Evolutionary conservation across 2,329 filamentous ascomycete species (phyloP).

Genomic region (Fusarium proliferatum): DNA sequence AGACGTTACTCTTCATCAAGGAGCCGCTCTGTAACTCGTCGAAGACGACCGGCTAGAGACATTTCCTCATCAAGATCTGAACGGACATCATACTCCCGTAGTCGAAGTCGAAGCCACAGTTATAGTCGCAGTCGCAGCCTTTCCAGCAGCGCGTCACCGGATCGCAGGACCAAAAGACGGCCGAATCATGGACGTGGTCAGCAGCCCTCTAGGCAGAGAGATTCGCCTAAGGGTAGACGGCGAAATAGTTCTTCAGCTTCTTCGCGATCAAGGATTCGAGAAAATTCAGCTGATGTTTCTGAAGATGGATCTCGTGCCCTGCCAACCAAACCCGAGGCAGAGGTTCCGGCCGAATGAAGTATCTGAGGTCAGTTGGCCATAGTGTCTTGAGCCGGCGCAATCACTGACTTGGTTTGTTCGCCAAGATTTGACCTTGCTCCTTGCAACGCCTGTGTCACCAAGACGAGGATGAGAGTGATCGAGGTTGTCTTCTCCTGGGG

Average conservation of each 20-base stretch:
- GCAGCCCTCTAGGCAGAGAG: conserved; percentile 25
- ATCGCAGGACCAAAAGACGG: conserved; percentile 32
- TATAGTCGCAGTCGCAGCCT: conserved; percentile 29
- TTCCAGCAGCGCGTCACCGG: conserved; percentile 28
- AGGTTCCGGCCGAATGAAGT: conserved; percentile 24
- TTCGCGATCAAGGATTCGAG: conserved; percentile 60
- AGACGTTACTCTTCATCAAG: conserved; percentile 62
- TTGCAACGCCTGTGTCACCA: neutral
- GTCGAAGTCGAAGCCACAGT: conserved; percentile 41
- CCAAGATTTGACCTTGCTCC: conserved; percentile 8
- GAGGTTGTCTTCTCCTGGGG: conserved; percentile 11
- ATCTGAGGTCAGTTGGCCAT: conserved; percentile 41
- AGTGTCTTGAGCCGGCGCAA: neutral
- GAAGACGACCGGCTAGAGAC: conserved; percentile 51
- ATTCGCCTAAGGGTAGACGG: conserved; percentile 50
- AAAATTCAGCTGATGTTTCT: conserved; percentile 68
- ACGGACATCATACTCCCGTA: conserved; percentile 50
- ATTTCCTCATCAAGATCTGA: conserved; percentile 56
- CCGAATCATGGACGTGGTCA: conserved; percentile 15
- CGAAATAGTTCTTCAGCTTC: conserved; percentile 65
- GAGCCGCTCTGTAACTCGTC: conserved; percentile 58
- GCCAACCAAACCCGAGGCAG: conserved; percentile 29
- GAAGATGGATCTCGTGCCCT: conserved; percentile 47
- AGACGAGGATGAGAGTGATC: conserved; percentile 30
- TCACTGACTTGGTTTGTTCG: conserved; percentile 14